Evolutionary conservation across 2,329 filamentous ascomycete species (phyloP).

Genomic region (Bertia moriformis): DNA sequence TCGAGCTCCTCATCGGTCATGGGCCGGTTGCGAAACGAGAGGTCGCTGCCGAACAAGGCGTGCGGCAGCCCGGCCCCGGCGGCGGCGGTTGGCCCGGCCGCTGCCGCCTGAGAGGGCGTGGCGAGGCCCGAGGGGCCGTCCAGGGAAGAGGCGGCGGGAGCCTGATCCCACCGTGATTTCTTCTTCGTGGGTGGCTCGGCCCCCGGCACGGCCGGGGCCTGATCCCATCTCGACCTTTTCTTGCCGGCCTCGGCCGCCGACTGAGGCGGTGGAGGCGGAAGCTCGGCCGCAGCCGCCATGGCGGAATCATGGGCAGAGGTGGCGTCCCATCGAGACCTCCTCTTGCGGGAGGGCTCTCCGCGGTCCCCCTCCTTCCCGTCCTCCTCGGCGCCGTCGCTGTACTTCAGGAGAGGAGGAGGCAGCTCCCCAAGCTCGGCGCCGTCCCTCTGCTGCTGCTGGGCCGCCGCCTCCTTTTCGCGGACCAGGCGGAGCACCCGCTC

Average conservation of each 20-base stretch:
- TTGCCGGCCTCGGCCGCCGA: no score
- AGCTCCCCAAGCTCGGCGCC: conserved; percentile 39
- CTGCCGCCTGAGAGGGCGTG: conserved; percentile 43
- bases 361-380: conserved; percentile 57
- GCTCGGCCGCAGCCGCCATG: conserved; percentile 30
- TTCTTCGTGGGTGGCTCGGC: conserved; percentile 43
- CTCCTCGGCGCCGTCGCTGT: no score
- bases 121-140: conserved; percentile 43
- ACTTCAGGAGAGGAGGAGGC: conserved; percentile 41
- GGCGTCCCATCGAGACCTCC: conserved; percentile 93
- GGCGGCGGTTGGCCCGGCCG: conserved; percentile 35
- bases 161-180: conserved; percentile 84
- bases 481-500: not conserved
- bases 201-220: conserved; percentile 45
- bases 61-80: no score
- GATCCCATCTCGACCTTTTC: conserved; percentile 71
- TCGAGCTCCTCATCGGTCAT: conserved; percentile 91
- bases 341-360: conserved; percentile 52
- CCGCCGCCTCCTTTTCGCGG: conserved; percentile 27
- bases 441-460: conserved; percentile 47
- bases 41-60: conserved; percentile 79
- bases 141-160: conserved; percentile 65
- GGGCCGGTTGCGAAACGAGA: conserved; percentile 63
- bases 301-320: conserved; percentile 35
- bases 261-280: conserved; percentile 28